These are phyloP conservation scores for Leishmania tropica DNA, from an alignment of 208 protist species.

Conservation along the genomic window DNA sequence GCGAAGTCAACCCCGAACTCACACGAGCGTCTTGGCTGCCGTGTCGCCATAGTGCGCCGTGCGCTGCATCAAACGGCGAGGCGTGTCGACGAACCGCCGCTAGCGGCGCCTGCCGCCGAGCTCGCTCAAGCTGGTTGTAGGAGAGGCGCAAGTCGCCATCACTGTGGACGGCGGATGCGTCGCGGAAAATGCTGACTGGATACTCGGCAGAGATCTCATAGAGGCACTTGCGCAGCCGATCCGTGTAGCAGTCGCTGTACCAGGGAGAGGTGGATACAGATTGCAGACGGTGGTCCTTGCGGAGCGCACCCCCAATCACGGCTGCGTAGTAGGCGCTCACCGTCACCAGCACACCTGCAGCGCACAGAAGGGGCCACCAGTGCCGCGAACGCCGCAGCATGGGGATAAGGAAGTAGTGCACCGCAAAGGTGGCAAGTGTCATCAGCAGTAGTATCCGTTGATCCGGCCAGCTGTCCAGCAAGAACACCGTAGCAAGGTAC, in stretches of 20 bases:
- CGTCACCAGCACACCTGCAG: slow-evolving; percentile 17
- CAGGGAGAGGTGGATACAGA: slow-evolving; percentile 24
- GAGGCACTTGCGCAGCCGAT: slow-evolving; percentile 25
- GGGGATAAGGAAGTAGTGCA: slow-evolving; percentile 39
- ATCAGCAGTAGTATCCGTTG: slow-evolving; percentile 26
- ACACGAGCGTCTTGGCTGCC: neutral
- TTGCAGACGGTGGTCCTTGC: slow-evolving; percentile 16
- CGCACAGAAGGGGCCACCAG: slow-evolving; percentile 41
- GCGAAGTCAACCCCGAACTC: neutral
- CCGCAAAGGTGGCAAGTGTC: slow-evolving; percentile 19
- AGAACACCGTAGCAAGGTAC: slow-evolving; percentile 39
- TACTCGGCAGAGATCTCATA: neutral
- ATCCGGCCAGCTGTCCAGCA: slow-evolving; percentile 33
- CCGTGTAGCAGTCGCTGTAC: slow-evolving; percentile 30
- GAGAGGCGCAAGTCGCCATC: neutral
- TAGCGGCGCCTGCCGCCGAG: neutral
- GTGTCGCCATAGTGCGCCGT: neutral
- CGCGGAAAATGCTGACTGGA: slow-evolving; percentile 19
- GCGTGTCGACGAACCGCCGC: neutral
- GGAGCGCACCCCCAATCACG: slow-evolving; percentile 13
- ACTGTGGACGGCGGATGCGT: neutral
- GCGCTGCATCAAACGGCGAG: neutral
- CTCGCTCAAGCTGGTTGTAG: neutral
- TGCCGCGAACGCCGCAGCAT: slow-evolving; percentile 27
- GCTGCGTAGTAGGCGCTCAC: slow-evolving; percentile 18